Base-by-base conservation (phyloP, 2,329 filamentous ascomycete genomes). In the Trichoderma sp. region DNA sequence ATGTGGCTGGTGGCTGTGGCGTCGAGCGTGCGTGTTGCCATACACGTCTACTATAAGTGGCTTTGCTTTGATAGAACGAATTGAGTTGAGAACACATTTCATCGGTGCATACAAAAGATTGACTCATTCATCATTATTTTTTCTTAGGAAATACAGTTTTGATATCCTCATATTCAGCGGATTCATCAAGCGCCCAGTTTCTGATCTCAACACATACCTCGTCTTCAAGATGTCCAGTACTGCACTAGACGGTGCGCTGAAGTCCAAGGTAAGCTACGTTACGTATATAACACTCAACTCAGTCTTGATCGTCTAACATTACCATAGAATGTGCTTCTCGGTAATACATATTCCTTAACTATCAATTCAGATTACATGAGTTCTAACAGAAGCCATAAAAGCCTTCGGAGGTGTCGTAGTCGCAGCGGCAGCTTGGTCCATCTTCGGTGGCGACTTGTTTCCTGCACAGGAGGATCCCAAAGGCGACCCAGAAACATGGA, bases 371-470 rank as follows among this genome's bases (percentile, higher is more conserved):
- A 17, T 26, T 6, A 2, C 26, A 23, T 39, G 20, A 6, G 30
- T 15, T n/a, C 23, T 57, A 43, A 57, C 20, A 28, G 4, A 15
- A 8, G 12, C 26, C 12, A 43, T 6, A 47, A 57, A 26, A 91
- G 93, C 91, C 20, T 98, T 98, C 79, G 90, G 92, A 5, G 93
- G 92, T 11, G 87, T 97, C 67, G 88, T 98, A 15, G 92, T 93
- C 7, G 93, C 92, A 2, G 94, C 92, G 2, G 92, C 94, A 17
- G 90, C 89, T 55, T 97, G 92, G 91, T 88, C 89, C 20, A 95
- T 98, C 76, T 97, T 92, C 91, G 94, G 94, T 71, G 87, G 89
- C 68, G 93, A 95, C 74, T 88, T 98, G 77, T 97, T 98, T 77
- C 95, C 95, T 1, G 81, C 88, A 4, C 85, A 90, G 74, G 73